phyloP scores from a whole-genome alignment of 2,329 filamentous ascomycete species.

The Aspergillus floridensis region DNA sequence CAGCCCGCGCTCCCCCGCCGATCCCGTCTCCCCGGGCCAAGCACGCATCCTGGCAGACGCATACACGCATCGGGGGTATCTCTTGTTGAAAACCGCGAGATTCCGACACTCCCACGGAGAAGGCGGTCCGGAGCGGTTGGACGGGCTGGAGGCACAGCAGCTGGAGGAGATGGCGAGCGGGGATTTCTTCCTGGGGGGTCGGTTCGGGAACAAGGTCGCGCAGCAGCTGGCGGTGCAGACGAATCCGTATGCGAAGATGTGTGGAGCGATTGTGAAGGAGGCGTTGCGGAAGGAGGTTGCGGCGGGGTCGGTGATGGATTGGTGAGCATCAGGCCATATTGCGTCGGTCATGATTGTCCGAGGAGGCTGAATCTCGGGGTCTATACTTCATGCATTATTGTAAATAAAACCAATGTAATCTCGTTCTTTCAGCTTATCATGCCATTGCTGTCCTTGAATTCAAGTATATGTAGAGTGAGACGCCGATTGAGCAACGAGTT shows the following conservation, averaged over 20 bases:
- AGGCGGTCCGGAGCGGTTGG: conserved; percentile 30
- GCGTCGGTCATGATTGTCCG: too few species aligned
- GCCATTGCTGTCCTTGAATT: not conserved
- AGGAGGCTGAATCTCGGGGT: too few species aligned
- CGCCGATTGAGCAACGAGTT: not conserved
- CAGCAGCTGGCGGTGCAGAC: conserved; percentile 58
- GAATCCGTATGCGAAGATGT: conserved; percentile 63
- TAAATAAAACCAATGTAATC: too few species aligned
- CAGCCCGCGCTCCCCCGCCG: conserved; percentile 39
- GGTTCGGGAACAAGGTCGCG: conserved; percentile 57
- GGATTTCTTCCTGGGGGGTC: conserved; percentile 54
- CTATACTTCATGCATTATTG: too few species aligned
- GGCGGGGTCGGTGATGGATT: conserved; percentile 17
- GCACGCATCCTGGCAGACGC: conserved; percentile 53
- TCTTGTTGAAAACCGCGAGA: conserved; percentile 41
- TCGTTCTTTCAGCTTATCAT: too few species aligned
- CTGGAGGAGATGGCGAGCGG: conserved; percentile 57
- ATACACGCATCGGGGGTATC: conserved; percentile 54
- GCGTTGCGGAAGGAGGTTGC: conserved; percentile 56
- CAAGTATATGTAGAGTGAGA: not conserved
- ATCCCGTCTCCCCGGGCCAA: conserved; percentile 47
- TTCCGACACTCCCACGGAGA: conserved; percentile 16
- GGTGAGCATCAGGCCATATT: not conserved
- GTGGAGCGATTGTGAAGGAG: conserved; percentile 60
- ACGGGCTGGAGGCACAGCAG: conserved; percentile 34